Base-by-base conservation (phyloP, 176 grass and related monocot genomes). In the Melocanna baccifera region DNA sequence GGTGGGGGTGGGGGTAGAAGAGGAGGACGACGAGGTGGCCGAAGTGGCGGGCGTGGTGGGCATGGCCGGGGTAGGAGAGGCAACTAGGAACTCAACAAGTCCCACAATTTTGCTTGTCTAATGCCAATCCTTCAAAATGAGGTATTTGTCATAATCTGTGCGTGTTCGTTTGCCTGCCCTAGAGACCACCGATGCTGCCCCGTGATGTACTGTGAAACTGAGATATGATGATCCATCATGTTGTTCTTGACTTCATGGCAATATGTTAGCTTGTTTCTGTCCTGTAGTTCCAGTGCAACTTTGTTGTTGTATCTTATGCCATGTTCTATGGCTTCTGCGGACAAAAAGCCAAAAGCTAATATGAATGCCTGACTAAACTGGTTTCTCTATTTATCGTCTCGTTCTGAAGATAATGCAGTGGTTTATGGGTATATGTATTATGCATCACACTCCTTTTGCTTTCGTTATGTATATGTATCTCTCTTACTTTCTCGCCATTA, bases 51-150 rank as follows among this genome's bases (percentile, higher is more conserved):
- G 37, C 83, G 84, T 0, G 50, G 85, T n/a, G 47, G 69, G 3
- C 82, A 82, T 0, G 90, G 92, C 39, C 76, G 79, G n/a, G 93
- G 83, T 37, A 90, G 88, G 69, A 75, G 75, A 19, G 85, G 75
- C 45, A 34, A 65, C 25, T 91, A 91, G 68, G 58, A 22, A 37
- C 12, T 19, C 57, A 3, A 67, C 1, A 14, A 29, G 0, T 25
- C 80, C 66, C 36, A 66, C 42, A 87, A 14, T 91, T 87, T 87
- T 87, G 80, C 34, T 34, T 30, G 75, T 9, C 71, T 34, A 18
- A 25, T 78, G 52, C 68, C 22, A 5, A 43, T 56, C 47, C 32
- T 55, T 76, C 15, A 19, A 52, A 41, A 6, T 30, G 71, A 28
- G 59, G 58, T 58, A 28, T 86, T 61, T 73, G 69, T 73, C 23